Base-by-base conservation (phyloP, 2,329 filamentous ascomycete genomes). In the Fusarium miscanthi region DNA sequence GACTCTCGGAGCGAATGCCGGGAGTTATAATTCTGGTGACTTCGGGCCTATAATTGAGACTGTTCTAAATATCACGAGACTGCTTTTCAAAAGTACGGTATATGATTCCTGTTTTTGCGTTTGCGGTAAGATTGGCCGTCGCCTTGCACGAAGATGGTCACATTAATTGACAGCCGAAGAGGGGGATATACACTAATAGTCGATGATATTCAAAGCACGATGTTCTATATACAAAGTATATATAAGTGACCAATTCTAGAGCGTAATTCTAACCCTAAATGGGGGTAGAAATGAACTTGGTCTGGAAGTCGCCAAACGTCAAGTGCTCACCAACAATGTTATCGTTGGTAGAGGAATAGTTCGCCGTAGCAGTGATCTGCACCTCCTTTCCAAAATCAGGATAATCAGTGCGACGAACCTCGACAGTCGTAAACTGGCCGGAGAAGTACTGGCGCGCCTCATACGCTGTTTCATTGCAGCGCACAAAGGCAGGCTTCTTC, bases 1-100 rank as follows among this genome's bases (percentile, higher is more conserved):
- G 13, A 31, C 42, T 11, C 8, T 69, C 64, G 64, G 66, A 42
- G 40, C n/a, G 64, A 69, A 63, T 2, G 51, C 65, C 65, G 65
- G 46, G n/a, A 19, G 21, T 43, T 48, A 12, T 30, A 8, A 4
- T 43, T 56, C 27, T 21, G 5, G n/a, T 8, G 12, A 16, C n/a
- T 6, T 9, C 6, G 17, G 17, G 2, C 6, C 3, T 8, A 11
- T 21, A 8, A 8, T 51, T 16, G 6, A 21, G 8, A 12, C 2
- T 6, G 2, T 10, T 25, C 5, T n/a, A 2, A 14, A 13, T 7
- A 7, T 2, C 8, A 3, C 16, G 6, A n/a, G 6, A 30, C 5
- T 0, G 12, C 23, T 25, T 5, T 21, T 27, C 5, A 21, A 16
- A 16, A 16, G 40, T 11, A 4, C 6, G n/a, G 12, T 41, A n/a